These are phyloP conservation scores for Stereocaulon alpinum DNA, from an alignment of 495 filamentous ascomycete genomes.

Conservation along the genomic window DNA sequence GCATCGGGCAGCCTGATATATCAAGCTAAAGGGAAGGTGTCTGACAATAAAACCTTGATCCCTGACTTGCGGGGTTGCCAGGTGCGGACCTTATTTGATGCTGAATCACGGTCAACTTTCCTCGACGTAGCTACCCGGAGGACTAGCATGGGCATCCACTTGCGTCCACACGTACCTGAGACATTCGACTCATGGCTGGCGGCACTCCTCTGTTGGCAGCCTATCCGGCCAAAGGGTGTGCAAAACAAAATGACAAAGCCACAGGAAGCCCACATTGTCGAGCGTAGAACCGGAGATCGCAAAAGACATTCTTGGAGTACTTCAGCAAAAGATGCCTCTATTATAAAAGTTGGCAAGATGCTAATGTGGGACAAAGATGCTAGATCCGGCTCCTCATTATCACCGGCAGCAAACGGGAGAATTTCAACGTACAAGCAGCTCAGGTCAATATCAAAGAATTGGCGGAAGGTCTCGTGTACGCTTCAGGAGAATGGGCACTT, in stretches of 20 bases:
- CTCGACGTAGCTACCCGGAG: constrained; percentile 69
- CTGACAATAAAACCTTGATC: constrained; percentile 51
- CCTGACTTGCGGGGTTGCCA: constrained; percentile 80
- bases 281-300: constrained; percentile 41
- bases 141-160: constrained; percentile 56
- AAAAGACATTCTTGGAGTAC: constrained; percentile 53
- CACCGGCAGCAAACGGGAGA: constrained; percentile 31
- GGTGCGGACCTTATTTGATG: constrained; percentile 55
- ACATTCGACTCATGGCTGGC: constrained; percentile 90
- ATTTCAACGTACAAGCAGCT: constrained; percentile 46
- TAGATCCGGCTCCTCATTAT: constrained; percentile 31
- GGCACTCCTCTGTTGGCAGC: constrained; percentile 88
- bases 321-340: constrained; percentile 63
- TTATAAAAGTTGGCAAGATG: constrained; percentile 96
- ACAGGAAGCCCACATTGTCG: constrained; percentile 42
- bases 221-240: constrained; percentile 64
- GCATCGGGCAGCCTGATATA: constrained; percentile 46
- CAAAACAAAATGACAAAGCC: constrained; percentile 64
- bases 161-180: constrained; percentile 61
- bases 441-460: constrained; percentile 47
- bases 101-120: constrained; percentile 56
- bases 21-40: constrained; percentile 46
- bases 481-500: constrained; percentile 93
- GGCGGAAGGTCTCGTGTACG: constrained; percentile 85
- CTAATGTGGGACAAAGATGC: constrained; percentile 67